Conservation (phyloP, 2,329 filamentous ascomycete species). For the Ceratocystis albifundus region DNA sequence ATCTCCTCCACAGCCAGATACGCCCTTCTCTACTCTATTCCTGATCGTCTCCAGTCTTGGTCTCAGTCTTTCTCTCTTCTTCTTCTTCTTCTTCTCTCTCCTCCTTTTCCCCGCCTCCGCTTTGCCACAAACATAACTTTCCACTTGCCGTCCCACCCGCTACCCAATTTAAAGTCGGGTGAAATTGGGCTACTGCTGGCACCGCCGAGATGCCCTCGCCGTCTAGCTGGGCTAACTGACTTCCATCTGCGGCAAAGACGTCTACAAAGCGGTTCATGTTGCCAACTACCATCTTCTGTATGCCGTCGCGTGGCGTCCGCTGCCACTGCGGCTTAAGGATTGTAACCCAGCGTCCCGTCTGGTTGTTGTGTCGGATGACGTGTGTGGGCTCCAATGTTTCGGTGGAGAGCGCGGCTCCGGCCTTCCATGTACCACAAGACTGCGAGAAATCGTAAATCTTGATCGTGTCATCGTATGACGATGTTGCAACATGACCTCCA, state of each 20-base stretch:
- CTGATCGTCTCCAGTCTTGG: not conserved
- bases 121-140: slow-evolving; percentile 72
- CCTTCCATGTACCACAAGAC: slow-evolving; percentile 44
- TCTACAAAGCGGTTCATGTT: slow-evolving; percentile 99
- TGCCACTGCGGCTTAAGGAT: slow-evolving; percentile 83
- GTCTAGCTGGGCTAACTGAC: slow-evolving; percentile 77
- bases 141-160: slow-evolving; percentile 84
- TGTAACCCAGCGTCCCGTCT: slow-evolving; percentile 89
- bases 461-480: slow-evolving; percentile 87
- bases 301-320: slow-evolving; percentile 58
- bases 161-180: slow-evolving; percentile 80
- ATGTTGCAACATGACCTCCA: slow-evolving; percentile 75
- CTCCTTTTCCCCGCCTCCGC: not conserved
- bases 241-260: slow-evolving; percentile 68
- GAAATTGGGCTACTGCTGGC: slow-evolving; percentile 82
- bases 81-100: not conserved
- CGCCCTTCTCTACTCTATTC: not conserved
- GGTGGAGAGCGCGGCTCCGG: slow-evolving; percentile 46
- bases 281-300: slow-evolving; percentile 81
- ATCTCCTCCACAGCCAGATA: not conserved
- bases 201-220: slow-evolving; percentile 90
- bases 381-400: slow-evolving; percentile 57
- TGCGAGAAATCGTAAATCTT: slow-evolving; percentile 76
- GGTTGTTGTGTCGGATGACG: slow-evolving; percentile 76
- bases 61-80: not conserved